Evolutionary conservation across 768 basidiomycete genomes (phyloP), one percentile per base, ranked within the genome.

Genomic region (Gautieria morchelliformis): DNA sequence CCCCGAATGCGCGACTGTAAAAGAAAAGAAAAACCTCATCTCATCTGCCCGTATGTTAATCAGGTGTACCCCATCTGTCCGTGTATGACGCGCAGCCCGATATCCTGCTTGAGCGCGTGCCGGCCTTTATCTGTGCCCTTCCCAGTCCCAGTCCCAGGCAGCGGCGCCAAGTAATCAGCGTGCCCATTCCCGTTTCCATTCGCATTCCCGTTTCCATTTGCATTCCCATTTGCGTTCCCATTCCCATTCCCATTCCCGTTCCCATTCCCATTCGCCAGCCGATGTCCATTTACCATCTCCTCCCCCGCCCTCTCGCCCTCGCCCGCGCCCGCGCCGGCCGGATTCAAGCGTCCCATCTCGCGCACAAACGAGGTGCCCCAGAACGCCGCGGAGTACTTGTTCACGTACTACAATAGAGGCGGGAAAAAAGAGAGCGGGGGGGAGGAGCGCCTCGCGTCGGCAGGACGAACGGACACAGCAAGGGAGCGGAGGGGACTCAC

Each of bases 361-460:
- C 75, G 80, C 66, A 94, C 89, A 69, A 93, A 93, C 59, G 87
- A 89, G 51, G 82, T 86, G 41, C 93, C 92, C 91, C 92, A 94
- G 72, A 87, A 93, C 41, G 89, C 83, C 33, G 93, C 86, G 58
- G 87, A 92, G 75, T 93, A 95, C 71, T 94, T 94, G 75, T 85
- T 86, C 60, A 96, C 90, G 69, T 96, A 96, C 74, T 74, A 53
- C 7, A 58, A n/a, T n/a, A n/a, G n/a, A n/a, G n/a, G n/a, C n/a
- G n/a, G n/a, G n/a, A n/a, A n/a, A n/a, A n/a, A n/a, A n/a, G n/a
- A n/a, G n/a, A n/a, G n/a, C n/a, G n/a, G n/a, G n/a, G n/a, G n/a
- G 10, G 14, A 37, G 35, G 35, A 44, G 11, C n/a, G n/a, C n/a
- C n/a, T n/a, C n/a, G n/a, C n/a, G n/a, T n/a, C n/a, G n/a, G n/a